Base-by-base conservation (phyloP, 2,329 filamentous ascomycete genomes). In the Nannizziopsis barbatae region DNA sequence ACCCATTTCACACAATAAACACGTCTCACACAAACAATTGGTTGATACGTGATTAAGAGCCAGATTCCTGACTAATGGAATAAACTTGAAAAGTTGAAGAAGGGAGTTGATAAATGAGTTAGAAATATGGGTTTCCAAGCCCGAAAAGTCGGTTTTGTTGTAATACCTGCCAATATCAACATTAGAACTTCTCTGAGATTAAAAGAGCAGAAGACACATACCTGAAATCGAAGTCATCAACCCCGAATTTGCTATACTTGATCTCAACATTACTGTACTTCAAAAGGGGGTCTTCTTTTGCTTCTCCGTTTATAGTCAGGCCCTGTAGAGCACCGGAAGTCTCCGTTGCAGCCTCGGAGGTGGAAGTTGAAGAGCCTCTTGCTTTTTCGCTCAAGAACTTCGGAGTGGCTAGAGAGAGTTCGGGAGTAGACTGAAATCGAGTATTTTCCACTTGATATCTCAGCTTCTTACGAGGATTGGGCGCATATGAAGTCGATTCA, bases 151-250 rank as follows among this genome's bases (percentile, higher is more conserved):
- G 1, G 93, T 96, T 62, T 86, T 88, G 67, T 98, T 98, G 73
- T 93, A 98, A 65, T 86, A 96, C 50, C 86, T 87, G 55, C 3
- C 47, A 56, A 53, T 60, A 44, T 53, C 33, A 56, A 33, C 11
- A 40, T 32, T 14, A 31, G 4, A 18, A 46, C 22, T 14, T 12
- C 22, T 7, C 6, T 3, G 15, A 8, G 14, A 30, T 15, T 8
- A 20, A 11, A 12, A 33, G 22, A 27, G 11, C 15, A 6, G n/a
- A 48, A 32, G 22, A 11, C 6, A 10, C 95, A 65, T 84, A 95
- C 81, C 84, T 84, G 67, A 98, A 98, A 65, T 98, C 92, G 64
- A 98, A 98, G 65, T 98, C 93, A 60, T 96, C 90, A n/a, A 98
- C 88, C 15, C 92, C 92, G 65, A 95, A 98, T 62, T 88, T 93